These are phyloP conservation scores for Drechslerella coelobrocha DNA, from an alignment of 2,329 filamentous ascomycete genomes.

Conservation along the genomic window DNA sequence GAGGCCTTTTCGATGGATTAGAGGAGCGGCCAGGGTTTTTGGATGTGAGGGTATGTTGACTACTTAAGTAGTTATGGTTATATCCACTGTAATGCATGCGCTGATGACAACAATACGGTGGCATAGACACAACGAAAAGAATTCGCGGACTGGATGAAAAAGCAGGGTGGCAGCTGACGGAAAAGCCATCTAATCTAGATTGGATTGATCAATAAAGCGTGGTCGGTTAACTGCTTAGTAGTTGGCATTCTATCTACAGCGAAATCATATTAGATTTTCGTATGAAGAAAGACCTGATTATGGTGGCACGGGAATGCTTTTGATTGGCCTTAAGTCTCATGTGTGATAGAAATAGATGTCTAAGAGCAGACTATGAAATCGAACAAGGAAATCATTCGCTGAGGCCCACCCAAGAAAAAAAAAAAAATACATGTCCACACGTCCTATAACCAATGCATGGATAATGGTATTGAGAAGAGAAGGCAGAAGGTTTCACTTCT, in stretches of 20 bases:
- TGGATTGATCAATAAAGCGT: not conserved
- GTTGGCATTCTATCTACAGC: not conserved
- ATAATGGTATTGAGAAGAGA: not conserved
- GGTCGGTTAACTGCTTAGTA: not conserved
- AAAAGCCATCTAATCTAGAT: no score
- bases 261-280: not conserved
- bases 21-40: slow-evolving; percentile 85
- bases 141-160: slow-evolving; percentile 64
- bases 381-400: not conserved
- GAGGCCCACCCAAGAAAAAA: slow-evolving; percentile 5
- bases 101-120: slow-evolving; percentile 9
- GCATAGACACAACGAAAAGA: slow-evolving; percentile 70
- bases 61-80: slow-evolving; percentile 49
- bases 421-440: slow-evolving; percentile 3
- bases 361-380: not conserved
- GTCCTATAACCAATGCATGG: not conserved
- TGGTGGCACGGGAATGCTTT: not conserved
- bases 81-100: slow-evolving; percentile 7
- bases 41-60: slow-evolving; percentile 74
- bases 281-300: not conserved
- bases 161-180: slow-evolving; percentile 18
- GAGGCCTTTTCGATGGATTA: slow-evolving; percentile 79
- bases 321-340: slow-evolving; percentile 10
- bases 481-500: slow-evolving; percentile 58
- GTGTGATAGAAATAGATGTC: slow-evolving; percentile 17